Evolutionary conservation across 495 filamentous ascomycete species (phyloP), one percentile per base, ranked within the genome.

Genomic region (Neurospora sp.): DNA sequence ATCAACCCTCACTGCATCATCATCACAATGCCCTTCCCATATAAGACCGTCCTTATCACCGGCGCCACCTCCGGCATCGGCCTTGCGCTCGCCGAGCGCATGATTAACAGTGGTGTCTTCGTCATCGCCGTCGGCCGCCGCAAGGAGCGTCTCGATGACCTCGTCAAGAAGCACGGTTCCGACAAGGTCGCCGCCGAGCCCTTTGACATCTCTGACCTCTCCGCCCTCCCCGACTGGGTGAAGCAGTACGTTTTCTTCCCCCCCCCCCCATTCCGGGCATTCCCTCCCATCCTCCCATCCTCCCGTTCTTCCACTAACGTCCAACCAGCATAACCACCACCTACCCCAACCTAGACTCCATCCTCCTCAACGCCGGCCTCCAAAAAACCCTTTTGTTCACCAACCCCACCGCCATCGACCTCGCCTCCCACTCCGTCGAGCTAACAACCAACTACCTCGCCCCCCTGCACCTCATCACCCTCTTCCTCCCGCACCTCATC

Each of bases 21-120:
- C 22, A 11, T 38, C 42, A 80, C 68, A 42, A 89, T 89, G 88
- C 73, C 85, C 4, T 89, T 91, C 76, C 82, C 84, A 0, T 93
- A 92, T 80, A 90, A 90, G 73, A 90, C 87, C 72, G 87, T 92
- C 40, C 89, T 94, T 22, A 76, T 93, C 71, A 84, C 93, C 70
- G 91, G 92, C 37, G 91, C 90, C 44, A 93, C 91, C 14, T 87
- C 87, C 20, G 91, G 91, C 71, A 93, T 94, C 73, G 91, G 92
- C 68, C 78, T 83, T 35, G 90, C 88, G 0, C 81, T 94, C 37
- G 89, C 91, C 3, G 85, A 86, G 72, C 88, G 87, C 72, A 79
- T 94, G 73, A 83, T 93, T 18, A 78, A 87, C 35, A 85, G 87
- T 69, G 91, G 89, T 37, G 84, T 85, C 77, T 82, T 83, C 66